Conservation (phyloP, 768 basidiomycete species). For the Phlebiopsis gigantea region DNA sequence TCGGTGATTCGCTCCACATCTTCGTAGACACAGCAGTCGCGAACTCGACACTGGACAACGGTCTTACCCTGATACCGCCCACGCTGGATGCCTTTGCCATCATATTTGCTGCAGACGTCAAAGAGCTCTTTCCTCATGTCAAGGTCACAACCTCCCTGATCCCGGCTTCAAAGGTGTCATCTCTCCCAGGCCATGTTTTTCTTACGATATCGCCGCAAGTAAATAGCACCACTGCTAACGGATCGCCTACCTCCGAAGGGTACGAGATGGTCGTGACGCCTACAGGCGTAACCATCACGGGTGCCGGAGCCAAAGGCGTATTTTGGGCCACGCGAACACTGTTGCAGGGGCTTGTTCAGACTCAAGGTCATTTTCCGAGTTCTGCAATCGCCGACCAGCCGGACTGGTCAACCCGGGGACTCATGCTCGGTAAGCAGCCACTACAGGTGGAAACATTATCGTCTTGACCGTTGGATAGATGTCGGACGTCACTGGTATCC, state of each 20-base stretch:
- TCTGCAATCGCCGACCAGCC: constrained; percentile 20
- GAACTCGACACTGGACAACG: constrained; percentile 11
- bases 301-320: constrained; percentile 20
- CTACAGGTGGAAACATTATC: not conserved
- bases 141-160: constrained; percentile 5
- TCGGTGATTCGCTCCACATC: constrained; percentile 12
- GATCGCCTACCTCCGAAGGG: constrained; percentile 18
- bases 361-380: constrained; percentile 18
- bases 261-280: constrained; percentile 17
- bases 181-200: constrained; percentile 7
- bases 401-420: constrained; percentile 22
- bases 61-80: constrained; percentile 23
- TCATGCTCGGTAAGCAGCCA: constrained; percentile 21
- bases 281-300: constrained; percentile 15
- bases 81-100: constrained; percentile 18
- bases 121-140: constrained; percentile 15
- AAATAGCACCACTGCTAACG: constrained; percentile 16
- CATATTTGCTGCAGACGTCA: constrained; percentile 21
- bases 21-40: constrained; percentile 15
- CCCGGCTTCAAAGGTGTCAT: not conserved
- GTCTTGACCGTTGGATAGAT: constrained; percentile 10
- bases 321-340: constrained; percentile 26
- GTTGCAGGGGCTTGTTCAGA: constrained; percentile 21
- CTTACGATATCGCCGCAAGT: constrained; percentile 8
- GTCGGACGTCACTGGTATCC: constrained; percentile 24